Evolutionary conservation across 305 asterid species (phyloP), one percentile per base, ranked within the genome.

Genomic region (Nicotiana rustica): DNA sequence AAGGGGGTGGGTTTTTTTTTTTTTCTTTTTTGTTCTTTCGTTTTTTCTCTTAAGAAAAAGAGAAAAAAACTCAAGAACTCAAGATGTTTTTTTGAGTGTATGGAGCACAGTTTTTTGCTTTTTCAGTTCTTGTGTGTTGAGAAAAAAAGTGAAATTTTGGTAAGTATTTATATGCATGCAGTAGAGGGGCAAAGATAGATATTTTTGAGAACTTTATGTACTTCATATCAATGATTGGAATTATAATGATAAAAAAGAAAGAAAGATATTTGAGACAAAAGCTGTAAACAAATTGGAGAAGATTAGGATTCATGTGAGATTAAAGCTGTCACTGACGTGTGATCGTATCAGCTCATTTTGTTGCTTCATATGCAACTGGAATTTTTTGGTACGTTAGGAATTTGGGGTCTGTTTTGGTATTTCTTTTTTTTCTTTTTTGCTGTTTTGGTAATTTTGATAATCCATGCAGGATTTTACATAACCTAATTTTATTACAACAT

Each of bases 271-370:
- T 85, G 38, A 7, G 47, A 59, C 6, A 47, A 29, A 52, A 79
- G 49, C 57, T 67, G 80, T 55, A 76, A 78, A 44, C 44, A 25
- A 71, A 81, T 66, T 52, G 60, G 57, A 35, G 59, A 13, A 25
- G 82, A 80, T 81, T 80, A 6, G 49, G 67, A 82, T 67, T 79
- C 90, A 91, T 86, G 90, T 89, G 92, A 29, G 84, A 73, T 17
- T 14, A 82, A 86, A 89, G 95, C 97, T 92, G 95, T 87, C 91
- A 85, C 86, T 88, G 92, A 92, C 93, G 92, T 86, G 94, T 85
- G 66, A 85, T 88, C 92, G 80, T 81, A 90, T 90, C 95, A 88
- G 82, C 84, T 44, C 79, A 67, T 70, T 36, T 66, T 41, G 49
- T 41, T 36, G 60, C 7, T 81, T 66, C 82, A 61, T 78, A 35